Percentiles rank a stretch among this genome's conserved stretches.
Conservation (phyloP, 1,284 basidiomycete genomes). For the Rhodotorula sp. region DNA sequence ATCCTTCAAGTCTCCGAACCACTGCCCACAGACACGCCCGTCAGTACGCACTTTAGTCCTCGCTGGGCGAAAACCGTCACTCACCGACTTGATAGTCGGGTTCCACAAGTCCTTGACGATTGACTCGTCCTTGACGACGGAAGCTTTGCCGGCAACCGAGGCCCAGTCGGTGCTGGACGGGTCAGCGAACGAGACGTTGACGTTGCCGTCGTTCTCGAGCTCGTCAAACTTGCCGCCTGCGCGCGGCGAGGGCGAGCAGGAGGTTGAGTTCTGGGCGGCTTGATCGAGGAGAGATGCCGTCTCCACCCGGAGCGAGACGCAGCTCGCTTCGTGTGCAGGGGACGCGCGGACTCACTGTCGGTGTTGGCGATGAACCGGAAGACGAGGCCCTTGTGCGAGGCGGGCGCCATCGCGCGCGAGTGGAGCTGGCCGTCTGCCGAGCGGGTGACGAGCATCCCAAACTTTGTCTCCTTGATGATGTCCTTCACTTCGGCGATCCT, state of each 20-base stretch:
- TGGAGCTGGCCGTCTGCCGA: slow-evolving; percentile 72
- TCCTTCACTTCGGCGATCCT: slow-evolving; percentile 20
- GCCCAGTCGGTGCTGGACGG: slow-evolving; percentile 75
- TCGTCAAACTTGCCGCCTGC: slow-evolving; percentile 39
- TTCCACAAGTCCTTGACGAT: slow-evolving; percentile 32
- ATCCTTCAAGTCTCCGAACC: slow-evolving; percentile 84
- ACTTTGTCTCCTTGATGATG: slow-evolving; percentile 38
- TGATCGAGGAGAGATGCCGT: neutral
- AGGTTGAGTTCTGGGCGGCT: neutral
- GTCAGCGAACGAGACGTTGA: slow-evolving; percentile 68
- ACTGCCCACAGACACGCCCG: neutral
- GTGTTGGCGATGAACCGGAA: slow-evolving; percentile 76
- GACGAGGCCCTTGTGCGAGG: slow-evolving; percentile 41
- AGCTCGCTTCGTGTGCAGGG: too few relatives aligned
- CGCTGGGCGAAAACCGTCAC: neutral
- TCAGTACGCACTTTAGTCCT: neutral
- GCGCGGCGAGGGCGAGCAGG: neutral
- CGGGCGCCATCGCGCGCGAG: slow-evolving; percentile 62
- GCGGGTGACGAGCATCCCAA: slow-evolving; percentile 78
- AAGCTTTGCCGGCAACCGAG: slow-evolving; percentile 74
- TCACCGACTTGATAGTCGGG: slow-evolving; percentile 28
- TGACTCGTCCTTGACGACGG: slow-evolving; percentile 52
- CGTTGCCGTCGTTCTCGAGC: slow-evolving; percentile 32
- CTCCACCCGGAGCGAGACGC: too few relatives aligned
- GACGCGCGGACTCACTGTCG: slow-evolving; percentile 48